These are phyloP conservation scores for Alternaria arborescens DNA, from an alignment of 2,329 filamentous ascomycete species.

Conservation along the genomic window DNA sequence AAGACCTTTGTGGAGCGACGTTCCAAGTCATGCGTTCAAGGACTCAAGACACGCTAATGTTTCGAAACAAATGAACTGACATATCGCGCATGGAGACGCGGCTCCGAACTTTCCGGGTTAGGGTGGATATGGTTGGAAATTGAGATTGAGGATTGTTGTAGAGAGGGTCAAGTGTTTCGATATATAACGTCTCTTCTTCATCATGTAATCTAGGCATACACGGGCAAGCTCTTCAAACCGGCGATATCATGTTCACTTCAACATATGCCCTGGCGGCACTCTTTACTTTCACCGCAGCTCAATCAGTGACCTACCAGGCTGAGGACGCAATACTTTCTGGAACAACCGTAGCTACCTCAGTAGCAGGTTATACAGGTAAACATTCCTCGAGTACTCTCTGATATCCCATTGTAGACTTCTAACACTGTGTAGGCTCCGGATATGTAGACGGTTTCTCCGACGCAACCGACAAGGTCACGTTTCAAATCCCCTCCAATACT, in stretches of 20 bases:
- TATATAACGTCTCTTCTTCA: background rate
- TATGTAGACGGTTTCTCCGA: conserved; percentile 60
- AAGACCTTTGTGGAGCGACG: background rate
- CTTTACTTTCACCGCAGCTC: conserved; percentile 15
- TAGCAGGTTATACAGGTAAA: conserved; percentile 7
- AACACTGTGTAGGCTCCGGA: conserved; percentile 50
- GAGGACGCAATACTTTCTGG: conserved; percentile 3
- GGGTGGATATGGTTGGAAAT: background rate
- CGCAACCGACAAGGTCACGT: conserved; percentile 55
- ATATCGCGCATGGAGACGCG: background rate
- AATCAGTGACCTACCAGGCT: conserved; percentile 19
- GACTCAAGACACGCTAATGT: conserved; percentile 1
- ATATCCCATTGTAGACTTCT: background rate
- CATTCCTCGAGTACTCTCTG: background rate
- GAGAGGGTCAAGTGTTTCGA: background rate
- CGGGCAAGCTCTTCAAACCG: background rate
- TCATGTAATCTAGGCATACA: background rate
- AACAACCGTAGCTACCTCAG: background rate
- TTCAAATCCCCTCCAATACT: conserved; percentile 50
- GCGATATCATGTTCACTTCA: background rate
- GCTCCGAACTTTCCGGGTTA: background rate
- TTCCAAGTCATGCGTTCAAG: background rate
- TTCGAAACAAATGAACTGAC: conserved; percentile 9
- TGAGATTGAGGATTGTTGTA: background rate
- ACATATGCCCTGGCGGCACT: conserved; percentile 3